A percentile compares a stretch with the other conserved stretches of the same genome.
Evolutionary conservation across 2,329 filamentous ascomycete species (phyloP).

Genomic region (Xylariaceae sp.): DNA sequence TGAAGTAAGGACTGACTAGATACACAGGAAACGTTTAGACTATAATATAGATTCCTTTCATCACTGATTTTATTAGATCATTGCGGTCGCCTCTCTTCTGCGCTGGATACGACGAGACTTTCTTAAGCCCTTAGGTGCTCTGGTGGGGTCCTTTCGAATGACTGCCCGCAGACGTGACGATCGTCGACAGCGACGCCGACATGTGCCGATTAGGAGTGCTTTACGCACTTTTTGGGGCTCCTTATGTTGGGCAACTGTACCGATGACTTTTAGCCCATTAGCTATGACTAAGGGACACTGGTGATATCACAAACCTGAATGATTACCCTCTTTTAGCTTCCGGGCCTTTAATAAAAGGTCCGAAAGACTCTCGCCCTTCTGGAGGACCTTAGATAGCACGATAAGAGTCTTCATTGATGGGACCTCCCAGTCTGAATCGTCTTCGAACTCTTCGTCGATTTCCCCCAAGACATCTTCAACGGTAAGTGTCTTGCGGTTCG

Average conservation of each 20-base stretch:
- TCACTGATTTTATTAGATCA: not conserved
- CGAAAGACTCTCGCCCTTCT: too few species aligned
- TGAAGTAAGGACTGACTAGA: slow-evolving; percentile 1
- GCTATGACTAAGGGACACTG: not conserved
- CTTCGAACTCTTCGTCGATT: too few species aligned
- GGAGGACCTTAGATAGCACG: too few species aligned
- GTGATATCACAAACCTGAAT: not conserved
- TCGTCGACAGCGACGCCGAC: not conserved
- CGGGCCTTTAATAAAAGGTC: too few species aligned
- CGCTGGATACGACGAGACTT: not conserved
- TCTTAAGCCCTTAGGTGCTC: not conserved
- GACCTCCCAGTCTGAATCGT: too few species aligned
- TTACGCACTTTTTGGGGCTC: not conserved
- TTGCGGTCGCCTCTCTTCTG: not conserved
- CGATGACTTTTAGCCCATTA: not conserved
- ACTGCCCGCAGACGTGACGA: not conserved
- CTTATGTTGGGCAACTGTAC: not conserved
- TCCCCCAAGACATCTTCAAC: too few species aligned
- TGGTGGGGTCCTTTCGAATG: not conserved
- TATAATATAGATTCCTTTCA: not conserved
- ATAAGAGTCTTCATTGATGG: too few species aligned
- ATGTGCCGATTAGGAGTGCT: not conserved
- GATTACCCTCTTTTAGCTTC: not conserved
- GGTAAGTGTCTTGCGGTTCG: too few species aligned
- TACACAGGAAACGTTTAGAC: slow-evolving; percentile 1